Evolutionary conservation across 164 flowering plant genomes (phyloP).

Genomic region (Macadamia integrifolia): DNA sequence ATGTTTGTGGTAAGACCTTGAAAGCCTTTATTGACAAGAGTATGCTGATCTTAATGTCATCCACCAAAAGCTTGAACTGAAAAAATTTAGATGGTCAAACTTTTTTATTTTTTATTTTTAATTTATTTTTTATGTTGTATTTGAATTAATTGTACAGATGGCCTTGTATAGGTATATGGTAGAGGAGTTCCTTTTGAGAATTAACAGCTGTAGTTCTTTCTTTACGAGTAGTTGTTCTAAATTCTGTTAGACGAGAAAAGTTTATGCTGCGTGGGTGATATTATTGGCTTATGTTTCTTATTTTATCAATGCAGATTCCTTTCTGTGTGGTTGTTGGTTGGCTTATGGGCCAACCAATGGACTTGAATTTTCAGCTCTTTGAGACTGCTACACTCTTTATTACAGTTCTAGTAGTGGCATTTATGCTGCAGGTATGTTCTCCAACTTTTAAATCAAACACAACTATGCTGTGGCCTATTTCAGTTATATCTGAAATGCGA

Average conservation of each 20-base stretch:
- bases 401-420: slow-evolving; percentile 66
- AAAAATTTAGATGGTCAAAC: background rate
- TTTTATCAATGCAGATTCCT: slow-evolving; percentile 51
- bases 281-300: background rate
- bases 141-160: background rate
- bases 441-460: slow-evolving; percentile 1
- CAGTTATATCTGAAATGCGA: background rate
- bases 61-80: background rate
- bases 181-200: background rate
- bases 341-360: slow-evolving; percentile 61
- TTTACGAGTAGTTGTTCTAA: too few species aligned
- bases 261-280: too few species aligned
- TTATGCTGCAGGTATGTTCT: slow-evolving; percentile 63
- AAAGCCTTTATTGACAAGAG: background rate
- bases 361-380: slow-evolving; percentile 69
- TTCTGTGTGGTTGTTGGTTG: slow-evolving; percentile 78
- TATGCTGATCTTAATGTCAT: background rate
- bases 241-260: too few species aligned
- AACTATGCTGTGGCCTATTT: background rate
- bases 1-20: slow-evolving; percentile 61
- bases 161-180: background rate
- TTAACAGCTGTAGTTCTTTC: too few species aligned
- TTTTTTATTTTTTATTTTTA: too few species aligned
- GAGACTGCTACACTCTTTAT: slow-evolving; percentile 76
- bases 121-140: background rate